Conservation (phyloP, 2,329 filamentous ascomycete species). For the Penicillium hordei region DNA sequence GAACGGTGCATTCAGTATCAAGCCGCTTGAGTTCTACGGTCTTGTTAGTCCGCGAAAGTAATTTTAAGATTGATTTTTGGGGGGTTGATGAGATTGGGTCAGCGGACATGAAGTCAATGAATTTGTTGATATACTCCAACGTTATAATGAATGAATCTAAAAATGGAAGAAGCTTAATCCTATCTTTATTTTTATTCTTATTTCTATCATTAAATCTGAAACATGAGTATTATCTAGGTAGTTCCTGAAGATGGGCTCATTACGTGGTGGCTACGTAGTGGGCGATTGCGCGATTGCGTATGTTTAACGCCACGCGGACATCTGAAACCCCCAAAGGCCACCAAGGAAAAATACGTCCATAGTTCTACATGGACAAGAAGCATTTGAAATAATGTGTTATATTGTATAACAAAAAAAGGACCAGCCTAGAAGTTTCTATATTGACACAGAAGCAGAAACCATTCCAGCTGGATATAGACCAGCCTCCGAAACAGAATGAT, state of each 20-base stretch:
- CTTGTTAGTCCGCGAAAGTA: constrained; percentile 20
- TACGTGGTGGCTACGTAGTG: background rate
- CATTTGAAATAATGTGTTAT: constrained; percentile 11
- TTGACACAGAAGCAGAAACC: constrained; percentile 14
- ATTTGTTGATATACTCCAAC: constrained; percentile 8
- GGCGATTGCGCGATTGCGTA: constrained; percentile 7
- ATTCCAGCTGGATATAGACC: constrained; percentile 19
- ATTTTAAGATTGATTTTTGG: background rate
- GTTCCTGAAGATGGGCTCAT: background rate
- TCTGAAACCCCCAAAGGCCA: background rate
- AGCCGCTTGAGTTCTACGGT: constrained; percentile 47
- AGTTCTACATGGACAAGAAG: background rate
- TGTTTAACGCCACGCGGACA: constrained; percentile 6
- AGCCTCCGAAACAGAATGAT: constrained; percentile 11
- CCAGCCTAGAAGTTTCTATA: constrained; percentile 16
- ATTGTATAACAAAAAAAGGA: constrained; percentile 8
- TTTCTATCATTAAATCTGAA: background rate
- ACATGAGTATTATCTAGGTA: too few relatives aligned
- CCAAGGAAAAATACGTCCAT: background rate
- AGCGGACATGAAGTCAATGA: constrained; percentile 4
- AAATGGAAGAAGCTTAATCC: background rate
- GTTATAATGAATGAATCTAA: background rate
- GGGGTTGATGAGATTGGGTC: background rate
- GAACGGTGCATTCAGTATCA: constrained; percentile 56
- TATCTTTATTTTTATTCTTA: background rate